Evolutionary conservation across 2,329 filamentous ascomycete species (phyloP), one percentile per base, ranked within the genome.

Genomic region (Trichoderma polysporum): DNA sequence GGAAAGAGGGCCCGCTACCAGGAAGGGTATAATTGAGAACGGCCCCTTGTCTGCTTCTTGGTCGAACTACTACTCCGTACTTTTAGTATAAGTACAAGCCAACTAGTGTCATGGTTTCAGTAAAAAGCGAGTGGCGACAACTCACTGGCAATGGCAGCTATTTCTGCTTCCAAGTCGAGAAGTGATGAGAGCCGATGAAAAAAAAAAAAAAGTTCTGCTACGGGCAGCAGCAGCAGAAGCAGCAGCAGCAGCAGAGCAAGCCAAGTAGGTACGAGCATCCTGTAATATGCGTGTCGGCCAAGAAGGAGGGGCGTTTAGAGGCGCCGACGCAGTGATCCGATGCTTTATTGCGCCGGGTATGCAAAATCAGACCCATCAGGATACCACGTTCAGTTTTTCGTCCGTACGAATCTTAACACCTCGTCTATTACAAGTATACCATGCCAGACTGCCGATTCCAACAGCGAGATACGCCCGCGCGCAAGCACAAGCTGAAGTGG

Each of bases 281-380:
- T 63, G 19, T 25, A 54, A 39, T 47, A 29, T 67, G 53, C 25
- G 35, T 60, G 60, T 66, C 47, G 54, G 66, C 45, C 45, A 12
- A 56, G 56, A 31, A 58, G 52, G 54, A 61, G 57, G 31, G 47
- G 59, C 12, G 37, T 37, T 60, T 29, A 68, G 64, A 41, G 50
- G 54, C 49, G 64, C 66, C 37, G 68, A 69, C 56, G 66, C 68
- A 69, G 61, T 66, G 61, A 67, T 68, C 68, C 68, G 66, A 68
- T 66, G 57, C 66, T 54, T 54, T 60, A 35, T 60, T 52, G 19
- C 33, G 47, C 54, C 60, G 41, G 62, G 62, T 65, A 54, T 68
- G 56, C 54, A 58, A 53, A 65, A 41, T 8, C 60, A 68, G 66
- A 68, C 66, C 66, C 66, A 67, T 68, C 35, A 35, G 27, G 60